Evolutionary conservation across 495 filamentous ascomycete species (phyloP).

Genomic region (Pyrenula massariospora): DNA sequence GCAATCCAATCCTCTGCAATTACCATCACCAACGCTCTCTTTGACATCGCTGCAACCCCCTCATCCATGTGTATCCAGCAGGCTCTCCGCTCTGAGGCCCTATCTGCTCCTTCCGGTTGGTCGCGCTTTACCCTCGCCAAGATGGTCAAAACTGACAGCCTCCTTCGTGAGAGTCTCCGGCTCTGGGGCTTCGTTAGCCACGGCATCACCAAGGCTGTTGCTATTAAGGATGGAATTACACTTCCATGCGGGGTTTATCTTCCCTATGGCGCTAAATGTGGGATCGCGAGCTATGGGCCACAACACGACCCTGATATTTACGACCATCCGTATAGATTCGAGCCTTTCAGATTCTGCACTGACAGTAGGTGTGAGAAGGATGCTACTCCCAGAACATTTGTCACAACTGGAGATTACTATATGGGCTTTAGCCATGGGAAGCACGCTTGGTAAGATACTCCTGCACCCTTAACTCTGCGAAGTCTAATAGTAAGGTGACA

Average conservation of each 20-base stretch:
- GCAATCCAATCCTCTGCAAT: slow-evolving; percentile 36
- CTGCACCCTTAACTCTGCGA: not conserved
- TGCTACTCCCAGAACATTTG: too few relatives aligned
- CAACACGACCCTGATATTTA: slow-evolving; percentile 18
- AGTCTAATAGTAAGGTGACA: not conserved
- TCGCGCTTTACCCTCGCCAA: slow-evolving; percentile 14
- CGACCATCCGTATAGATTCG: slow-evolving; percentile 8
- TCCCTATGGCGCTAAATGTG: slow-evolving; percentile 13
- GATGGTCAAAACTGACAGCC: slow-evolving; percentile 32
- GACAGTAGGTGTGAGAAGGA: too few relatives aligned
- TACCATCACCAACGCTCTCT: slow-evolving; percentile 23
- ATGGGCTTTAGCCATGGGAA: not conserved
- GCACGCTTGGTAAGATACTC: not conserved
- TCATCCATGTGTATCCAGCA: slow-evolving; percentile 11
- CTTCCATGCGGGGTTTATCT: too few relatives aligned
- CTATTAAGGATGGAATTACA: slow-evolving; percentile 10
- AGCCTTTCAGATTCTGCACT: slow-evolving; percentile 18
- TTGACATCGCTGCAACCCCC: slow-evolving; percentile 23
- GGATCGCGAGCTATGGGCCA: slow-evolving; percentile 9
- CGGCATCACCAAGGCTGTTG: slow-evolving; percentile 11
- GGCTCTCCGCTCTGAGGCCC: slow-evolving; percentile 21
- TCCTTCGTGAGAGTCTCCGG: slow-evolving; percentile 21
- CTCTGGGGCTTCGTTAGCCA: slow-evolving; percentile 17
- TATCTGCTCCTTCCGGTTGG: too few relatives aligned
- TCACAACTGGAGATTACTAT: not conserved